These are phyloP conservation scores for Puya raimondii DNA, from an alignment of 176 grass and related monocot genomes.

Conservation along the genomic window DNA sequence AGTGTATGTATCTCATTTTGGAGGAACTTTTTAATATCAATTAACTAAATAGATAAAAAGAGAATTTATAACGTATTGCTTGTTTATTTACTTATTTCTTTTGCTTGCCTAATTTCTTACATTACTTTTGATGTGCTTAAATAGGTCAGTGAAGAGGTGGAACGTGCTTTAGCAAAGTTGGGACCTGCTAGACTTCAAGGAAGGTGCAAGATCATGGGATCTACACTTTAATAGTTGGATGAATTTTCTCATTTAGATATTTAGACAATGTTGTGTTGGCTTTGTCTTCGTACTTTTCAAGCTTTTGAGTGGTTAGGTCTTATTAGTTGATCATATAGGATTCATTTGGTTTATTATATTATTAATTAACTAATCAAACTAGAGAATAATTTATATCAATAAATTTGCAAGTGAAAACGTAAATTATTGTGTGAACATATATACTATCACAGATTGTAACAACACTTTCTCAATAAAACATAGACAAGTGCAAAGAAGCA, in stretches of 20 bases:
- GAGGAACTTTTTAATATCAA: too few species aligned
- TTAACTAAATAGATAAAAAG: too few species aligned
- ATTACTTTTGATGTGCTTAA: conserved; percentile 18
- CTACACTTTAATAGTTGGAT: not conserved
- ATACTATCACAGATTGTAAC: too few species aligned
- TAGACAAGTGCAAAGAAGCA: too few species aligned
- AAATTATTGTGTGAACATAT: not conserved
- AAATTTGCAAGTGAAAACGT: not conserved
- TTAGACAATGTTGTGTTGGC: not conserved
- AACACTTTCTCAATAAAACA: too few species aligned
- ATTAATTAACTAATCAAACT: not conserved
- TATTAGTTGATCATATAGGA: not conserved
- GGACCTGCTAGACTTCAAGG: conserved; percentile 75
- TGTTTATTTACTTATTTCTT: not conserved
- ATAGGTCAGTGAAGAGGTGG: conserved; percentile 98
- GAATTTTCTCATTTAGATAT: not conserved
- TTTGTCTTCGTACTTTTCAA: not conserved
- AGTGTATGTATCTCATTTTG: too few species aligned
- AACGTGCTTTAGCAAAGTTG: conserved; percentile 83
- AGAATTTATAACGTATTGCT: not conserved
- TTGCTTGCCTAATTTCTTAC: conserved; percentile 15
- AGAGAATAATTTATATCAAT: too few species aligned
- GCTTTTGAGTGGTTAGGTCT: not conserved
- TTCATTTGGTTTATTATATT: not conserved
- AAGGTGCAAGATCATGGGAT: conserved; percentile 36